These are phyloP conservation scores for Petrea volubilis DNA, from an alignment of 257 asterid genomes.

Conservation along the genomic window DNA sequence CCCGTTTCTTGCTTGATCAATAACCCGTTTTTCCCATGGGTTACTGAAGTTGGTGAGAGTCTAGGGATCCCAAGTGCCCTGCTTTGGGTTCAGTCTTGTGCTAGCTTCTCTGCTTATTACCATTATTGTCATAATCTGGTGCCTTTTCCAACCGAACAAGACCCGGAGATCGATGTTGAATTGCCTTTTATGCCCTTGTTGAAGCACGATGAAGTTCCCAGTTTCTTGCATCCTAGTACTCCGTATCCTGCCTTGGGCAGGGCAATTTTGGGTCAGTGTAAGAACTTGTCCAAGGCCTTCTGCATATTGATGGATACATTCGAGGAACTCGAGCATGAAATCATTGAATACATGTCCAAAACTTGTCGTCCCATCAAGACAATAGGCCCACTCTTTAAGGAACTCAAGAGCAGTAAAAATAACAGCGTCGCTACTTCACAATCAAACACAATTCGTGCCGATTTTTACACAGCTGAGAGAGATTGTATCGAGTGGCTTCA, in stretches of 20 bases:
- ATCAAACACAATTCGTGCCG: slow-evolving; percentile 32
- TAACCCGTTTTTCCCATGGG: slow-evolving; percentile 81
- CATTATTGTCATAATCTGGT: slow-evolving; percentile 40
- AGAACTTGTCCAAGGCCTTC: slow-evolving; percentile 44
- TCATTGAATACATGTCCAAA: slow-evolving; percentile 42
- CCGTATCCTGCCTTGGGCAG: slow-evolving; percentile 29
- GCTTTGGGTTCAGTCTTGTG: slow-evolving; percentile 81
- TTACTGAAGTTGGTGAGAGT: slow-evolving; percentile 55
- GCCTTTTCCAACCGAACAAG: slow-evolving; percentile 52
- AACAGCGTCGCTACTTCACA: not conserved
- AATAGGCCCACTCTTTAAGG: slow-evolving; percentile 68
- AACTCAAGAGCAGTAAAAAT: not conserved
- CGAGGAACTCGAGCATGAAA: slow-evolving; percentile 51
- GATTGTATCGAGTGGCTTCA: slow-evolving; percentile 59
- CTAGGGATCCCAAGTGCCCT: slow-evolving; percentile 60
- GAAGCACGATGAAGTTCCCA: slow-evolving; percentile 67
- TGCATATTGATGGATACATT: slow-evolving; percentile 73
- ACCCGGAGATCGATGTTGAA: slow-evolving; percentile 48
- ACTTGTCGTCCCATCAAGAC: slow-evolving; percentile 50
- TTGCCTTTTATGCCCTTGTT: slow-evolving; percentile 60
- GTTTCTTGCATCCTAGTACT: slow-evolving; percentile 52
- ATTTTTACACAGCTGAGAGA: slow-evolving; percentile 43
- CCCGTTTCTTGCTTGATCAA: slow-evolving; percentile 70
- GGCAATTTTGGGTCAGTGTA: slow-evolving; percentile 58
- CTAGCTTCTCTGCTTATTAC: slow-evolving; percentile 61